phyloP scores from a whole-genome alignment of 2,329 filamentous ascomycete species.

The Xylaria polymorpha region DNA sequence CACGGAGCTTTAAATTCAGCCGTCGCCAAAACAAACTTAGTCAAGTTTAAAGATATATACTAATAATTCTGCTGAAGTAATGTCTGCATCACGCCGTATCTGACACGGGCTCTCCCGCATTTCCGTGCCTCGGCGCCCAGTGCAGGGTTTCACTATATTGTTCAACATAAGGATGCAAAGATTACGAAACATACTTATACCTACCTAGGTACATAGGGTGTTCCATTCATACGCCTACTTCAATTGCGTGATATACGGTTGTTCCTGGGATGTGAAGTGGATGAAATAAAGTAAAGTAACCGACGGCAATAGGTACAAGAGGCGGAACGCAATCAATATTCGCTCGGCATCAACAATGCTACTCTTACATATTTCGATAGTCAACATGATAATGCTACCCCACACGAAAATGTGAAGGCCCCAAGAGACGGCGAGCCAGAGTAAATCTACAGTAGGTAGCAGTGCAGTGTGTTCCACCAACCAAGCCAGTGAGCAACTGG shows the following conservation, averaged over 20 bases:
- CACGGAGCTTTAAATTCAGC: neutral
- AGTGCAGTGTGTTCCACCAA: too few relatives aligned
- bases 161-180: neutral
- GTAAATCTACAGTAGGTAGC: too few relatives aligned
- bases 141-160: neutral
- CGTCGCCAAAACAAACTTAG: neutral
- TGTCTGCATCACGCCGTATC: neutral
- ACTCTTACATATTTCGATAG: constrained; percentile 1
- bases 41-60: neutral
- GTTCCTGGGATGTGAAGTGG: neutral
- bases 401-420: neutral
- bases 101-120: neutral
- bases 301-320: neutral
- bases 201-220: neutral
- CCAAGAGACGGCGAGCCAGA: neutral
- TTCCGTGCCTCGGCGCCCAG: neutral
- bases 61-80: too few relatives aligned
- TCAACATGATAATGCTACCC: constrained; percentile 9
- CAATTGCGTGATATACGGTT: neutral
- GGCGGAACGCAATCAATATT: neutral
- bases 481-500: too few relatives aligned
- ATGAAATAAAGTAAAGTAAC: neutral
- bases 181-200: neutral
- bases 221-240: neutral
- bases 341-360: neutral